Percentiles rank a stretch among this genome's conserved stretches.
Evolutionary conservation across 2,329 filamentous ascomycete genomes (phyloP).

Genomic region (Beauveria varroae): DNA sequence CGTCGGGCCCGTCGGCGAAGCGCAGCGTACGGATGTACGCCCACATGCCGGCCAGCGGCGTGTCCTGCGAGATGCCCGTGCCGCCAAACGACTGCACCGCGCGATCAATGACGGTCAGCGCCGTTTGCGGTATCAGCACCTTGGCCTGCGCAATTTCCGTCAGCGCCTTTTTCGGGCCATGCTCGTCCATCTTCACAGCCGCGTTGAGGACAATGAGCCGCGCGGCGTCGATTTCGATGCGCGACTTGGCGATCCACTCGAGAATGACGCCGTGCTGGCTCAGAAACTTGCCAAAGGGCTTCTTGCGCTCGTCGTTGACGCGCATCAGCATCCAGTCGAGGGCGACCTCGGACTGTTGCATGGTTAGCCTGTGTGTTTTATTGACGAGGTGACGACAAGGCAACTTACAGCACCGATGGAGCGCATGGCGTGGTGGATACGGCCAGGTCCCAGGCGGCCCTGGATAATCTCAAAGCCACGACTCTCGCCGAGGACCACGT

Average conservation of each 20-base stretch:
- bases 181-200: conserved; percentile 86
- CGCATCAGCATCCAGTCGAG: conserved; percentile 93
- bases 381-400: conserved; percentile 12
- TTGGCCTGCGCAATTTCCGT: conserved; percentile 95
- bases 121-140: conserved; percentile 76
- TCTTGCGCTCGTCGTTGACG: conserved; percentile 86
- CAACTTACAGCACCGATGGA: conserved; percentile 68
- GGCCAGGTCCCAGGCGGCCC: conserved; percentile 86
- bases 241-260: conserved; percentile 86
- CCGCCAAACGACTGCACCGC: conserved; percentile 90
- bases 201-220: conserved; percentile 89
- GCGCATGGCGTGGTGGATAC: conserved; percentile 97
- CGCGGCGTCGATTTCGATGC: conserved; percentile 89
- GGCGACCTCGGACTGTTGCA: conserved; percentile 64
- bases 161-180: conserved; percentile 80
- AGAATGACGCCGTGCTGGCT: conserved; percentile 89
- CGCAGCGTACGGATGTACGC: conserved; percentile 72
- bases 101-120: conserved; percentile 83
- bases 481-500: conserved; percentile 87
- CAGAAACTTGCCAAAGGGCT: conserved; percentile 82
- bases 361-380: background rate
- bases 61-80: conserved; percentile 89
- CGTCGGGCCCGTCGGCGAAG: conserved; percentile 89
- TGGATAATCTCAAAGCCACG: conserved; percentile 98
- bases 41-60: conserved; percentile 81